Conservation (phyloP, 2,329 filamentous ascomycete species). For the Cladosporium sp. region DNA sequence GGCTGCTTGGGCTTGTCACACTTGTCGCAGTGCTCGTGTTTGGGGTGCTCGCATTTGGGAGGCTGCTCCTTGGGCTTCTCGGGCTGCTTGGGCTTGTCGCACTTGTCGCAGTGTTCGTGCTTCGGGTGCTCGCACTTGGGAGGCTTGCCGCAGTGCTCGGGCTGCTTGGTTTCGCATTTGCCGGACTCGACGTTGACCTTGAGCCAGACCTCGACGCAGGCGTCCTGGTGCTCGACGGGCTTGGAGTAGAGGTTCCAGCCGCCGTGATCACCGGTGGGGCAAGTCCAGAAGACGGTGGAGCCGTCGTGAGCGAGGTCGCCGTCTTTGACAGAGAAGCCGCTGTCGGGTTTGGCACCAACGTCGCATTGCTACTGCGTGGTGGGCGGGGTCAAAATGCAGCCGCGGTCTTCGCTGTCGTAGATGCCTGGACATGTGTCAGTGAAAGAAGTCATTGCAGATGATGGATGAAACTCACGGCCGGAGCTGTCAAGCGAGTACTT, state of each 20-base stretch:
- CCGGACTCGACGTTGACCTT: not conserved
- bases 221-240: constrained; percentile 38
- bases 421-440: constrained; percentile 33
- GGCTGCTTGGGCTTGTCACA: not conserved
- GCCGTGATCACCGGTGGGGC: constrained; percentile 52
- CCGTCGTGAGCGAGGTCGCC: constrained; percentile 50
- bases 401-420: constrained; percentile 52
- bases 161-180: not conserved
- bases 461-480: constrained; percentile 31
- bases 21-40: not conserved
- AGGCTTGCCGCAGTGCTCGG: not conserved
- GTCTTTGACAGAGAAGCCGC: constrained; percentile 55
- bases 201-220: constrained; percentile 46
- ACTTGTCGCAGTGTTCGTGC: not conserved
- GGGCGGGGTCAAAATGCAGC: constrained; percentile 60
- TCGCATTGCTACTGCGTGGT: constrained; percentile 62
- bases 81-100: not conserved
- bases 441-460: not conserved
- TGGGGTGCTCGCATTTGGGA: not conserved
- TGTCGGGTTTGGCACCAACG: constrained; percentile 44
- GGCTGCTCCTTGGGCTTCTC: not conserved
- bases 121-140: not conserved
- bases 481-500: constrained; percentile 55
- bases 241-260: constrained; percentile 51
- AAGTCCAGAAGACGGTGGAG: constrained; percentile 55